Evolutionary conservation across 169 alveolate species (phyloP).

Genomic region (Plasmodium reichenowi): DNA sequence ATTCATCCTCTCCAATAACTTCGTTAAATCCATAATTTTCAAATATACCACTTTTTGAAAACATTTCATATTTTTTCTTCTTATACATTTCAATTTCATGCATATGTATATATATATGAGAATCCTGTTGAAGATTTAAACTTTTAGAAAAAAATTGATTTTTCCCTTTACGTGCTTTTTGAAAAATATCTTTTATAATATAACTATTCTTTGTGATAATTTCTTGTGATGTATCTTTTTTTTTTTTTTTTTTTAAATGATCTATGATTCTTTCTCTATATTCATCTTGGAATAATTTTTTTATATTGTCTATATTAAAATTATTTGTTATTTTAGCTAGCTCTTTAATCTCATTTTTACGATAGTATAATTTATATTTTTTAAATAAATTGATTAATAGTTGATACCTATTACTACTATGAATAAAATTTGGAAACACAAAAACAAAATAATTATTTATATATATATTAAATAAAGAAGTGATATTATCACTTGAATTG

Average conservation of each 20-base stretch:
- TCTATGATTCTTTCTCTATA: constrained; percentile 43
- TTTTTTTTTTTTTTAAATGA: constrained; percentile 1
- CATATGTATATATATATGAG: constrained; percentile 21
- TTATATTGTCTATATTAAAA: constrained; percentile 12
- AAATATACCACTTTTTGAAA: background rate
- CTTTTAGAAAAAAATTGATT: constrained; percentile 33
- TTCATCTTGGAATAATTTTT: constrained; percentile 39
- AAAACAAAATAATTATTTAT: constrained; percentile 16
- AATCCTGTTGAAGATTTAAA: constrained; percentile 29
- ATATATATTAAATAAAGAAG: constrained; percentile 6
- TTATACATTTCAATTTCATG: constrained; percentile 59
- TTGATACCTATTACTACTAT: constrained; percentile 12
- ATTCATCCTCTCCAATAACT: constrained; percentile 25
- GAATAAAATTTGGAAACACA: constrained; percentile 23
- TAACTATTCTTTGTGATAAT: background rate
- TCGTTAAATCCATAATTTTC: constrained; percentile 17
- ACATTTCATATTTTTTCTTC: background rate
- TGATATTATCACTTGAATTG: background rate
- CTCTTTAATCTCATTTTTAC: background rate
- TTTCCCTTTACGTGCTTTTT: background rate
- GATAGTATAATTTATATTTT: constrained; percentile 15
- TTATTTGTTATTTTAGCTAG: constrained; percentile 39
- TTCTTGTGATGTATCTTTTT: background rate
- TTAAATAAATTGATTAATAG: constrained; percentile 16
- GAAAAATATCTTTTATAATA: background rate